Conservation (phyloP, 805 yeast genomes). For the Millerozyma acaciae region DNA sequence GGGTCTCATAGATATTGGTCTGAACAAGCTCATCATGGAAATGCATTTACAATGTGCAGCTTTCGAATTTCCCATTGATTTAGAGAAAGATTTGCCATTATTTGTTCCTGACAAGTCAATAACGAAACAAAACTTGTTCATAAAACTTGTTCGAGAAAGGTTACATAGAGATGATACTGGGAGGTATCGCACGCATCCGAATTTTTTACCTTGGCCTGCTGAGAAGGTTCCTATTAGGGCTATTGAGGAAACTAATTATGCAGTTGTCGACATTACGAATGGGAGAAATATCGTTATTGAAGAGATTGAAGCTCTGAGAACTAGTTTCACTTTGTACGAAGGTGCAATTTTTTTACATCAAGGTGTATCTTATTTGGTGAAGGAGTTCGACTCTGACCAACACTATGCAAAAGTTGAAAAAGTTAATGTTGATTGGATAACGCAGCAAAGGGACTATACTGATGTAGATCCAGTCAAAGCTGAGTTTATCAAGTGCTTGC, state of each 20-base stretch:
- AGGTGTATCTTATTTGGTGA: slow-evolving; percentile 83
- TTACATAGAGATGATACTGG: slow-evolving; percentile 32
- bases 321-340: slow-evolving; percentile 82
- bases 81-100: slow-evolving; percentile 51
- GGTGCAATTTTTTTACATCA: slow-evolving; percentile 95
- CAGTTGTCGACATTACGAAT: slow-evolving; percentile 86
- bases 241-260: slow-evolving; percentile 74
- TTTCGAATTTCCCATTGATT: slow-evolving; percentile 65
- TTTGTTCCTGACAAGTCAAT: slow-evolving; percentile 41
- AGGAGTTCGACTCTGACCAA: slow-evolving; percentile 78
- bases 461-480: slow-evolving; percentile 85
- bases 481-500: slow-evolving; percentile 56
- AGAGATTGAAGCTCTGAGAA: slow-evolving; percentile 82
- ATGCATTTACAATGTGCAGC: slow-evolving; percentile 95
- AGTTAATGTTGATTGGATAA: slow-evolving; percentile 91
- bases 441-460: slow-evolving; percentile 86
- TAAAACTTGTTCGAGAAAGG: slow-evolving; percentile 33
- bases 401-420: slow-evolving; percentile 79
- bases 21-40: slow-evolving; percentile 51
- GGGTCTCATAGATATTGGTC: slow-evolving; percentile 29
- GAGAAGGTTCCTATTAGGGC: slow-evolving; percentile 75
- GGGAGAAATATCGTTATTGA: slow-evolving; percentile 76
- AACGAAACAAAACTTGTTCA: slow-evolving; percentile 15
- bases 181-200: slow-evolving; percentile 29
- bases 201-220: slow-evolving; percentile 80